A percentile compares a stretch with the other conserved stretches of the same genome.
phyloP scores from a whole-genome alignment of 495 filamentous ascomycete genomes.

The Aspergillus coremiiformis region DNA sequence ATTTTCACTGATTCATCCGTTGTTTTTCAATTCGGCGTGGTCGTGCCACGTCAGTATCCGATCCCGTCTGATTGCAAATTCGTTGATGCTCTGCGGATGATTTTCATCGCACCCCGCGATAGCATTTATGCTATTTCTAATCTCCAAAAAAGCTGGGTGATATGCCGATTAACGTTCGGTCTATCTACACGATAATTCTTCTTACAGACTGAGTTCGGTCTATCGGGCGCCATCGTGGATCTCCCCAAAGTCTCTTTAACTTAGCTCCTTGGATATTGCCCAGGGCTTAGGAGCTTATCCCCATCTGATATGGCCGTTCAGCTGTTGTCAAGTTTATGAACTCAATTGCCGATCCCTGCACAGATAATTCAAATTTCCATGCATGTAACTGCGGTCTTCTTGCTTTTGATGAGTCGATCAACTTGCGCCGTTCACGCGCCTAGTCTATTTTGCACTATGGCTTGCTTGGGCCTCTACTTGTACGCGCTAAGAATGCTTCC shows the following conservation, averaged over 20 bases:
- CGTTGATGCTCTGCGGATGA: background rate
- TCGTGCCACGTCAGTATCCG: background rate
- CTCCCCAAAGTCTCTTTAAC: background rate
- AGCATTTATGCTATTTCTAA: background rate
- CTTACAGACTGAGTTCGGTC: background rate
- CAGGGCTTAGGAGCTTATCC: background rate
- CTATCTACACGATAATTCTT: background rate
- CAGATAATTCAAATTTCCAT: slow-evolving; percentile 12
- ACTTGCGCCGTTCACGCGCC: slow-evolving; percentile 14
- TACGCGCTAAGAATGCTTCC: slow-evolving; percentile 4
- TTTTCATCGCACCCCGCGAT: background rate
- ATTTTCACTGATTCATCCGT: background rate
- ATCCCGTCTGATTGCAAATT: background rate
- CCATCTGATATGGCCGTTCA: background rate
- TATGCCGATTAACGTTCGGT: background rate
- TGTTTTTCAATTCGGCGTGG: background rate
- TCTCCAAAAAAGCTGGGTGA: background rate
- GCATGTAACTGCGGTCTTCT: slow-evolving; percentile 10
- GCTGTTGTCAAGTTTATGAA: background rate
- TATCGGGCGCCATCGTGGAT: background rate
- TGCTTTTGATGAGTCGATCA: slow-evolving; percentile 15
- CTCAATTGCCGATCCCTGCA: slow-evolving; percentile 11
- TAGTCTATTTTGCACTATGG: slow-evolving; percentile 15
- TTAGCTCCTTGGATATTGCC: background rate
- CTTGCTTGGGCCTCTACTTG: slow-evolving; percentile 3